Evolutionary conservation across 2,329 filamentous ascomycete species (phyloP).

Genomic region (Ceratocystis harringtonii): DNA sequence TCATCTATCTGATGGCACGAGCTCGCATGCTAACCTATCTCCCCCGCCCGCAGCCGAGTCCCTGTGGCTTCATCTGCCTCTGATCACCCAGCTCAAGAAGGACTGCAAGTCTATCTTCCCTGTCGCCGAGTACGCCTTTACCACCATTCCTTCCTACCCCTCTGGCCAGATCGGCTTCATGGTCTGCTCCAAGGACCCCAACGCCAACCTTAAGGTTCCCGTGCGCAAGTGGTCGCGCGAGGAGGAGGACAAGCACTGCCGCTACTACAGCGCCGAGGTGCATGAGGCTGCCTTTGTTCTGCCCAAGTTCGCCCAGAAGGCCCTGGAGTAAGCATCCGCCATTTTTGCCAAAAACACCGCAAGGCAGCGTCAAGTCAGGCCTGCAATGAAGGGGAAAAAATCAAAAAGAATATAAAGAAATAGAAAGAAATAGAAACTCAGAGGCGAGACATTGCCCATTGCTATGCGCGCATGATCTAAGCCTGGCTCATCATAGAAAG

Average conservation of each 20-base stretch:
- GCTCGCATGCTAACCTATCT: slow-evolving; percentile 4
- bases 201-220: slow-evolving; percentile 69
- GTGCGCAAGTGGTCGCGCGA: slow-evolving; percentile 66
- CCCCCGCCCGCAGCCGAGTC: slow-evolving; percentile 60
- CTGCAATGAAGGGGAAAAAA: background rate
- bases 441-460: background rate
- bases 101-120: slow-evolving; percentile 95
- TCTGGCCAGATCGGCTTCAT: slow-evolving; percentile 99
- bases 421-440: background rate
- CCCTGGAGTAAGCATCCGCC: slow-evolving; percentile 36
- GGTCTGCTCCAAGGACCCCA: slow-evolving; percentile 94
- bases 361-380: background rate
- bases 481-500: background rate
- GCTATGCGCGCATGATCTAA: background rate
- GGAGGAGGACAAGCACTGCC: slow-evolving; percentile 85
- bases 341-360: background rate
- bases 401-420: background rate
- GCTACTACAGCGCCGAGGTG: slow-evolving; percentile 95
- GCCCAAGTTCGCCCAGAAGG: slow-evolving; percentile 82
- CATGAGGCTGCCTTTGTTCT: slow-evolving; percentile 89
- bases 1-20: background rate
- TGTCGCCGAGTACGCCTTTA: slow-evolving; percentile 95
- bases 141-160: slow-evolving; percentile 97
- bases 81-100: slow-evolving; percentile 93
- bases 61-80: slow-evolving; percentile 92